Evolutionary conservation across 208 protist species (phyloP), one percentile per base, ranked within the genome.

Genomic region (Naegleria lovaniensis): DNA sequence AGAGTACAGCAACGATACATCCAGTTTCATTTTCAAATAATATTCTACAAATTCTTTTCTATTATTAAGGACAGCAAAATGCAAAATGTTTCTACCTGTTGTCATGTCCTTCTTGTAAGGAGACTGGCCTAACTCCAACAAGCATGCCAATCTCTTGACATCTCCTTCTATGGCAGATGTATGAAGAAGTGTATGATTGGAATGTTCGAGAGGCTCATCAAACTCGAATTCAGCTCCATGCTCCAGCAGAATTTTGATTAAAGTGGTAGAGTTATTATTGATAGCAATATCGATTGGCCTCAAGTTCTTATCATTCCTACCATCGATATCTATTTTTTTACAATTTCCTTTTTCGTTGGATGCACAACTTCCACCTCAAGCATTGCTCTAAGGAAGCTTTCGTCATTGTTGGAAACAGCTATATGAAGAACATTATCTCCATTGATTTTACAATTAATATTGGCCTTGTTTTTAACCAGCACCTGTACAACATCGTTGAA

Each of bases 21-120:
- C 85, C 0, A 88, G 25, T 88, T 88, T 88, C 43, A 29, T 29
- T 58, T 88, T 88, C 11, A 58, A 40, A 88, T 40, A 88, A 38
- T 58, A 58, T 36, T 88, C 85, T 58, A 58, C 22, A 39, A 58
- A 15, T 22, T 88, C 85, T 13, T 88, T 88, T n/a, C 40, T 88
- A 7, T 88, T 29, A 38, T 58, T n/a, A 36, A 39, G 41, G 11
- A 39, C 85, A 58, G 85, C 85, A 58, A 39, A 48, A 58, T 88
- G 85, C 0, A 88, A 36, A 43, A 88, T 58, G 25, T 29, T 88
- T 43, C 36, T 51, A 7, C 85, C 85, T 22, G 6, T 88, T n/a
- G n/a, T 11, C 1, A 40, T 5, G 36, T 88, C 85, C 39, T 38
- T 88, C 29, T 88, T 29, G 33, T 39, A 58, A 38, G 85, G 85